Percentiles rank a stretch among this genome's conserved stretches.
Evolutionary conservation across 306 rosid genomes (phyloP).

Genomic region (Argentina anserina): DNA sequence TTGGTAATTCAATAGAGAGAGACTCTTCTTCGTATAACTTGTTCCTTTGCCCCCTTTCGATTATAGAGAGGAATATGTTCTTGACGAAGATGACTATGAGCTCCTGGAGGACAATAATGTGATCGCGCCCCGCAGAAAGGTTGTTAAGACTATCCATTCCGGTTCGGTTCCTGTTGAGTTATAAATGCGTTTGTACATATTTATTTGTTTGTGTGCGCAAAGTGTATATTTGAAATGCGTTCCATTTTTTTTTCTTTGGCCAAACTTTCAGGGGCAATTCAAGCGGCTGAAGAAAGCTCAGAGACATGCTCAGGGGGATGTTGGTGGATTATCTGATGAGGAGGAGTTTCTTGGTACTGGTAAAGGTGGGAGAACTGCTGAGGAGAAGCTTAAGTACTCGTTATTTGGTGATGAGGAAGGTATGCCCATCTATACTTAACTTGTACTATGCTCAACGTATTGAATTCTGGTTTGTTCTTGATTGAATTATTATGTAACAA

Average conservation of each 20-base stretch:
- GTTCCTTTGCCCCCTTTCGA: conserved; percentile 10
- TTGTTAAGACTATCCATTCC: conserved; percentile 25
- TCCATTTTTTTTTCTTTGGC: background rate
- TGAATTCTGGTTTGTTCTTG: conserved; percentile 16
- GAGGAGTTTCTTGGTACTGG: conserved; percentile 81
- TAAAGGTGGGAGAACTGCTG: conserved; percentile 85
- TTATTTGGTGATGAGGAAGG: conserved; percentile 96
- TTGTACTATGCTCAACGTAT: conserved; percentile 6
- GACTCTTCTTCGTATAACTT: conserved; percentile 11
- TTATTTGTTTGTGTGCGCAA: background rate
- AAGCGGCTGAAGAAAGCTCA: conserved; percentile 84
- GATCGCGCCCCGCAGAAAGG: conserved; percentile 79
- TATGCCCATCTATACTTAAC: conserved; percentile 19
- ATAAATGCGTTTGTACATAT: background rate
- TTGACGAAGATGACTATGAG: conserved; percentile 96
- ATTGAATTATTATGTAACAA: conserved; percentile 7
- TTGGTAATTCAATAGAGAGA: background rate
- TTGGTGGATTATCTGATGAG: conserved; percentile 76
- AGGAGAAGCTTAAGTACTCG: conserved; percentile 83
- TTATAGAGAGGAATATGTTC: conserved; percentile 81
- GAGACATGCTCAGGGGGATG: conserved; percentile 60
- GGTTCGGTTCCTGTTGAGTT: background rate
- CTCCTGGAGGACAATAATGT: conserved; percentile 90
- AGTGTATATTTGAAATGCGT: background rate
- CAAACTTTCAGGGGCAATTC: conserved; percentile 57